Conservation (phyloP, 2,329 filamentous ascomycete species). For the Pseudophaeomoniella oleicola region DNA sequence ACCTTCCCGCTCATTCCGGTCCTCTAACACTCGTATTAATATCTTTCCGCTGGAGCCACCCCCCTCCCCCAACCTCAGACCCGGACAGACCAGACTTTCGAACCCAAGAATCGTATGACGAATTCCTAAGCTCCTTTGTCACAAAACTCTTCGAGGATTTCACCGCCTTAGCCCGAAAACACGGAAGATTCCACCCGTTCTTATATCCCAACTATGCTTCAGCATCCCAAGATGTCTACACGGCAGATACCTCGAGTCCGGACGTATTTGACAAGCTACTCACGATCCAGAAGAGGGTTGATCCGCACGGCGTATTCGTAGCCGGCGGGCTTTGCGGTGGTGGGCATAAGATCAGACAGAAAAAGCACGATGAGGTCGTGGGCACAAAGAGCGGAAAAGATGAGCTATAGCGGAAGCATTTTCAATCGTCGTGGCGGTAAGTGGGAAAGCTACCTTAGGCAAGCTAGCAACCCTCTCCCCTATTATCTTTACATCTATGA, state of each 20-base stretch:
- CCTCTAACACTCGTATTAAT: constrained; percentile 16
- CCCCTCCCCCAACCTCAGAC: too few relatives aligned
- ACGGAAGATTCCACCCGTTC: not conserved
- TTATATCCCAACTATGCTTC: constrained; percentile 1
- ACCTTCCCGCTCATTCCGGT: constrained; percentile 13
- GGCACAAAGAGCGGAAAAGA: too few relatives aligned
- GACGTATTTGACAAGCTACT: not conserved
- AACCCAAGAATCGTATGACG: not conserved
- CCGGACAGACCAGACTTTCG: not conserved
- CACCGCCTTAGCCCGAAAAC: not conserved
- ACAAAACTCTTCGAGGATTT: not conserved
- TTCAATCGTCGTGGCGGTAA: too few relatives aligned
- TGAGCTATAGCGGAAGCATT: too few relatives aligned
- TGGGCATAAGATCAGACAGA: not conserved
- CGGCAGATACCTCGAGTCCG: not conserved
- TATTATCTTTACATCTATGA: too few relatives aligned
- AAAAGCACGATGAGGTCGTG: too few relatives aligned
- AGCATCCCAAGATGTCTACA: not conserved
- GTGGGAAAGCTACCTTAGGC: too few relatives aligned
- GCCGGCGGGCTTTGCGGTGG: not conserved
- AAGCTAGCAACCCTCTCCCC: too few relatives aligned
- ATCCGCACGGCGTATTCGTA: not conserved
- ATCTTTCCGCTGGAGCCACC: constrained; percentile 14
- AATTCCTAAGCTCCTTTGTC: not conserved
- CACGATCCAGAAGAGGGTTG: not conserved